Evolutionary conservation across 2,329 filamentous ascomycete species (phyloP), one percentile per base, ranked within the genome.

Genomic region (Apiospora arundinis): DNA sequence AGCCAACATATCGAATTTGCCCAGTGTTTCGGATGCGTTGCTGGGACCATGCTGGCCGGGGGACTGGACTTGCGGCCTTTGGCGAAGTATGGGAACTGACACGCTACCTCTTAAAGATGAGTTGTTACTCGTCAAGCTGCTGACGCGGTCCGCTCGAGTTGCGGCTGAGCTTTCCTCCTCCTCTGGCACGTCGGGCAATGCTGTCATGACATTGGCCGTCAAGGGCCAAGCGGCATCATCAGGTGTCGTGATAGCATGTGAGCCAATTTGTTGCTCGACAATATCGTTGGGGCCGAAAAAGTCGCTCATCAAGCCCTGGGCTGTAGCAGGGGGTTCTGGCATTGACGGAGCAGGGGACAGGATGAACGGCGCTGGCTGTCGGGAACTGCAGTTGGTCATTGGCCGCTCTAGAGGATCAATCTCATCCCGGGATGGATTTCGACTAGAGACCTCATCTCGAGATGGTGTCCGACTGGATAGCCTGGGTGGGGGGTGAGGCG

Each of bases 131-230:
- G 81, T 76, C 25, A 86, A 73, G 77, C 85, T 32, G 6, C 3
- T 89, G 56, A 81, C 78, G 32, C 82, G 83, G 70, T 79, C 82
- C 37, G 75, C 75, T 44, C 77, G 77, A 68, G 77, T 79, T 65
- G 80, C 78, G 11, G 8, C 63, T 1, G 16, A 60, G 71, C 84
- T 83, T 74, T 91, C 90, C 45, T 92, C 90, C 75, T 92, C 90
- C 76, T 92, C 90, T 0, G 89, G 88, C 4, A 92, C 89, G 74
- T 91, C 87, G 7, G 89, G 84, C 23, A 92, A 81, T 25, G 85
- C 81, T 16, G 77, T 80, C 69, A 79, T 78, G n/a, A 78, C 76
- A 9, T 81, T 78, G 32, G 80, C 78, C 2, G 82, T 80, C 68
- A 89, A 76, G 1, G 84, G 84, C 84, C 84, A 86, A 11, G 84